Evolutionary conservation across 140 eudicot genomes (phyloP).

Genomic region (Anethum foeniculum): DNA sequence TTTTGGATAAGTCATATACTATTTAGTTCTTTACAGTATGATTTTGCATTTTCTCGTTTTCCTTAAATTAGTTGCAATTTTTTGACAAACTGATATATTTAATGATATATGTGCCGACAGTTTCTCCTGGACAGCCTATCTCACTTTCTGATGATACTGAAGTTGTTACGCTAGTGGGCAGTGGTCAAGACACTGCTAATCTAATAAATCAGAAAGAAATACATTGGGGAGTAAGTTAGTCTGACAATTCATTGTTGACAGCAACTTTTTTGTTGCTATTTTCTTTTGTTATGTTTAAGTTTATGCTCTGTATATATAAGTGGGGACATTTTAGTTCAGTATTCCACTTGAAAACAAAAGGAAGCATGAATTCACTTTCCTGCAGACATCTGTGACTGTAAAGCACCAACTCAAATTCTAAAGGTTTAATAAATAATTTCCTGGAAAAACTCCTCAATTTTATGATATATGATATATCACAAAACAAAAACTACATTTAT

Average conservation of each 20-base stretch:
- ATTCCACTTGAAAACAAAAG: not conserved
- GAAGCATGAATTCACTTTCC: not conserved
- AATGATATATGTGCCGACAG: slow-evolving; percentile 30
- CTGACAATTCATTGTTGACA: not conserved
- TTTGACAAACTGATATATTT: not conserved
- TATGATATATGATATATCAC: not conserved
- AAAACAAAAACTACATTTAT: not conserved
- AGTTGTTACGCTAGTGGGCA: slow-evolving; percentile 74
- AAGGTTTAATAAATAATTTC: not conserved
- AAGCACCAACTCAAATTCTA: not conserved
- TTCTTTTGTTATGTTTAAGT: not conserved
- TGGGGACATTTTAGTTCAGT: not conserved
- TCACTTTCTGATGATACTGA: slow-evolving; percentile 91
- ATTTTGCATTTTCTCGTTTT: not conserved
- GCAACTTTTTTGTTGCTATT: not conserved
- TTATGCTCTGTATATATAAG: not conserved
- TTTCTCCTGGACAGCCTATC: slow-evolving; percentile 87
- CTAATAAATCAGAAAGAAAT: slow-evolving; percentile 90
- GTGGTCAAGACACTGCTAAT: slow-evolving; percentile 89
- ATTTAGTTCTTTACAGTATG: not conserved
- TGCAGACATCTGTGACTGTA: not conserved
- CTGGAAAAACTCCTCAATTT: not conserved
- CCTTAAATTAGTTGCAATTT: not conserved
- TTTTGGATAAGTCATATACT: too few species aligned
- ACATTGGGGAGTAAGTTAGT: slow-evolving; percentile 91